Evolutionary conservation across 1,284 basidiomycete genomes (phyloP).

Genomic region (Agaricales sp.): DNA sequence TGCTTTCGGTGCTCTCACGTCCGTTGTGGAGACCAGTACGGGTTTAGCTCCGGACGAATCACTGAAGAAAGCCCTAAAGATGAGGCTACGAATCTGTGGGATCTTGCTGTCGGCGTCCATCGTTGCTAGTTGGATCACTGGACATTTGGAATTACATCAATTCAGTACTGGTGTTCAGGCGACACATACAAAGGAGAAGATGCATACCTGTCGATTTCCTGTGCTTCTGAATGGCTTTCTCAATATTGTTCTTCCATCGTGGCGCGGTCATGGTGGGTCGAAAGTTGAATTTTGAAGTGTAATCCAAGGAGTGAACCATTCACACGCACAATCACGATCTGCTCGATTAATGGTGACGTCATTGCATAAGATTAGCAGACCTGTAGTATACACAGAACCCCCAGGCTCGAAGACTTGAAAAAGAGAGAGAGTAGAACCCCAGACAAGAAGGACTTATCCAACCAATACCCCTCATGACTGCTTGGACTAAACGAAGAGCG

Average conservation of each 20-base stretch:
- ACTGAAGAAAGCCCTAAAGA: slow-evolving; percentile 48
- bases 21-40: slow-evolving; percentile 48
- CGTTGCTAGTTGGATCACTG: slow-evolving; percentile 55
- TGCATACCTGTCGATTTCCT: slow-evolving; percentile 32
- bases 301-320: no score
- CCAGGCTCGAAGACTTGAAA: no score
- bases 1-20: slow-evolving; percentile 51
- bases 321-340: no score
- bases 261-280: slow-evolving; percentile 23
- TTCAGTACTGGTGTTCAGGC: slow-evolving; percentile 9
- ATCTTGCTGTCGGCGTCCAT: slow-evolving; percentile 27
- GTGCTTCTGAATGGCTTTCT: slow-evolving; percentile 33
- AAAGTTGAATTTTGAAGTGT: no score
- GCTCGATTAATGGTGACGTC: no score
- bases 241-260: slow-evolving; percentile 41
- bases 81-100: slow-evolving; percentile 49
- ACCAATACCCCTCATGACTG: no score
- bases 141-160: slow-evolving; percentile 7
- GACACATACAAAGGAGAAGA: no score
- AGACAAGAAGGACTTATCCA: no score
- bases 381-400: no score
- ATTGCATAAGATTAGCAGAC: no score
- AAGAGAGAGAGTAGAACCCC: no score
- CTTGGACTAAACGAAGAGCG: no score
- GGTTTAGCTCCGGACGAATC: slow-evolving; percentile 28